A percentile compares a stretch with the other conserved stretches of the same genome.
These are phyloP conservation scores for Diaporthe citri DNA, from an alignment of 2,329 filamentous ascomycete genomes.

Conservation along the genomic window DNA sequence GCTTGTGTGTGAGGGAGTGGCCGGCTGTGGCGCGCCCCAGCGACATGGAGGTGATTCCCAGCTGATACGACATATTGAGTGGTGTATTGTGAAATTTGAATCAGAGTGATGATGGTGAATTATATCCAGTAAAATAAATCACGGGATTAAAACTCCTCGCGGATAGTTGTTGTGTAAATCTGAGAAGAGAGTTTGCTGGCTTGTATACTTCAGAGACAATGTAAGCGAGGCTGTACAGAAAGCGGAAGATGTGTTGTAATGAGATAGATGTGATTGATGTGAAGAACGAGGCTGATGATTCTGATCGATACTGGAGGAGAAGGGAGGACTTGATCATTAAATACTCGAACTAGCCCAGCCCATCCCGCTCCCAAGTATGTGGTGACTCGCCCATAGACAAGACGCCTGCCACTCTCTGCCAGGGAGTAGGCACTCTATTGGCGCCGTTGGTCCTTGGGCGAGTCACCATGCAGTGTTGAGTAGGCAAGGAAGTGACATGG, in stretches of 20 bases:
- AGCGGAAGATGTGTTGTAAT: background rate
- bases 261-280: slow-evolving; percentile 4
- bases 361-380: background rate
- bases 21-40: slow-evolving; percentile 77
- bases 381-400: background rate
- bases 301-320: background rate
- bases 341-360: background rate
- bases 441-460: background rate
- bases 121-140: background rate
- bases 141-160: background rate
- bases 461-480: background rate
- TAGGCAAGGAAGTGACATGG: background rate
- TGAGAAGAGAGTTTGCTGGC: background rate
- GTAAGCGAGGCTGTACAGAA: slow-evolving; percentile 2
- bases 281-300: background rate
- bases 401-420: background rate
- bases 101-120: background rate
- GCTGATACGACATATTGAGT: slow-evolving; percentile 64
- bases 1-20: slow-evolving; percentile 75
- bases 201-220: slow-evolving; percentile 3
- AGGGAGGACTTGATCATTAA: background rate
- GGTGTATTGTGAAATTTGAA: background rate
- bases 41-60: slow-evolving; percentile 82
- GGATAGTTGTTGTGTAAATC: background rate
- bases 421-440: background rate